phyloP scores from a whole-genome alignment of 1,139 yeast species.

The Zygoascus sp. region DNA sequence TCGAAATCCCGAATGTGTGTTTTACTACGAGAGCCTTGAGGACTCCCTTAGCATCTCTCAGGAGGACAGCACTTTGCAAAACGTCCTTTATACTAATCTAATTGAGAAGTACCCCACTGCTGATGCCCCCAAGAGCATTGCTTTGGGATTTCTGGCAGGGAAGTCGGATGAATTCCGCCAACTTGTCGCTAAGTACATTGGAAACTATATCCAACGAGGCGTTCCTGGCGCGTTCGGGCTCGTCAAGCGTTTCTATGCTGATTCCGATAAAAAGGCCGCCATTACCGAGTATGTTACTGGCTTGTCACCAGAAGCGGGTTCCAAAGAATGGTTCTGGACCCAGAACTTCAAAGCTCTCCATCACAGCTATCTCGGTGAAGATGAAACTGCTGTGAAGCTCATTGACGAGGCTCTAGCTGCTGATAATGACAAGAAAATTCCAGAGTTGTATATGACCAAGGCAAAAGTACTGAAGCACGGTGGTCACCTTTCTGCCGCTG shows the following conservation, averaged over 20 bases:
- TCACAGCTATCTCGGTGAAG: constrained; percentile 51
- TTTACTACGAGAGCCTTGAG: constrained; percentile 65
- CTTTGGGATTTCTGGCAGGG: constrained; percentile 67
- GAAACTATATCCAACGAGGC: constrained; percentile 64
- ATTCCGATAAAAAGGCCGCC: constrained; percentile 43
- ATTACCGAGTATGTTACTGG: constrained; percentile 50
- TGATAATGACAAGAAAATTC: constrained; percentile 52
- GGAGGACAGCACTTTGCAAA: constrained; percentile 27
- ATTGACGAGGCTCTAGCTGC: constrained; percentile 65
- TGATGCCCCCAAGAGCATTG: constrained; percentile 74
- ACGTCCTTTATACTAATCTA: constrained; percentile 55
- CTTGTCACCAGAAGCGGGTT: constrained; percentile 31
- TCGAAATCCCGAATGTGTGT: constrained; percentile 78
- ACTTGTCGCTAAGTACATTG: constrained; percentile 50
- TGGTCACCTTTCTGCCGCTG: constrained; percentile 59
- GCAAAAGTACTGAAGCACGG: constrained; percentile 76
- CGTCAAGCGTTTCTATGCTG: constrained; percentile 71
- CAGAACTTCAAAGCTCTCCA: constrained; percentile 80
- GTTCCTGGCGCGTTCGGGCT: constrained; percentile 89
- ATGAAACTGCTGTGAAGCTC: constrained; percentile 48
- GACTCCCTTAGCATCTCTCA: constrained; percentile 45
- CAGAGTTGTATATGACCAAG: constrained; percentile 73
- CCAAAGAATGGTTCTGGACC: constrained; percentile 69
- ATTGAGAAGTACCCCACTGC: constrained; percentile 72
- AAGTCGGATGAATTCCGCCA: constrained; percentile 41